Evolutionary conservation across 179 eudicot genomes (phyloP).

Genomic region (Patellifolia procumbens): DNA sequence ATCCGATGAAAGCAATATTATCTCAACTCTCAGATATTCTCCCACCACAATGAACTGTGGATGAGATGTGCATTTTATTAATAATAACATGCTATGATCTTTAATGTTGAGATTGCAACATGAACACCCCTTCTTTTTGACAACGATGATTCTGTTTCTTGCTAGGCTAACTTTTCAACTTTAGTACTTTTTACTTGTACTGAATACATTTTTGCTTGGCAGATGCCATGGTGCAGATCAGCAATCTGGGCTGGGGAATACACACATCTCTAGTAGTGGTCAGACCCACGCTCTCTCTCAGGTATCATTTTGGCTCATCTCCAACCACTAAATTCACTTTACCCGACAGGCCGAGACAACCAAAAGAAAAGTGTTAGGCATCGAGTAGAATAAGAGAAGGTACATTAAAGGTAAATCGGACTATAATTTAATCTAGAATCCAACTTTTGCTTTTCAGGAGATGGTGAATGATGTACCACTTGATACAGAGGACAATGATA

Average conservation of each 20-base stretch:
- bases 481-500: conserved; percentile 74
- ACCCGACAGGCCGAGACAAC: not conserved
- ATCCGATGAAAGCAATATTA: not conserved
- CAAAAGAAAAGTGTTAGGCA: not conserved
- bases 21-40: not conserved
- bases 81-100: too few species aligned
- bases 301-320: conserved; percentile 36
- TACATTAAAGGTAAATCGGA: not conserved
- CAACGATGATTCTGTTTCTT: not conserved
- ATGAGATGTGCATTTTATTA: not conserved
- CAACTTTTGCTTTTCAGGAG: conserved; percentile 41
- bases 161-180: not conserved
- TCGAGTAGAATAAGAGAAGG: not conserved
- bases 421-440: not conserved
- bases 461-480: conserved; percentile 46
- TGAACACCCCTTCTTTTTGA: not conserved
- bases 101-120: not conserved
- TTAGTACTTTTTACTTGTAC: not conserved
- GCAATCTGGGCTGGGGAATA: conserved; percentile 29
- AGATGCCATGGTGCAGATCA: conserved; percentile 56
- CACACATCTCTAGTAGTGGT: conserved; percentile 54
- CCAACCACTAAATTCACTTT: not conserved
- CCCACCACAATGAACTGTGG: not conserved
- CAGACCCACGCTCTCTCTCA: conserved; percentile 57
- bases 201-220: conserved; percentile 25